Conservation (phyloP, 306 rosid genomes). For the Dryas alaskensis region DNA sequence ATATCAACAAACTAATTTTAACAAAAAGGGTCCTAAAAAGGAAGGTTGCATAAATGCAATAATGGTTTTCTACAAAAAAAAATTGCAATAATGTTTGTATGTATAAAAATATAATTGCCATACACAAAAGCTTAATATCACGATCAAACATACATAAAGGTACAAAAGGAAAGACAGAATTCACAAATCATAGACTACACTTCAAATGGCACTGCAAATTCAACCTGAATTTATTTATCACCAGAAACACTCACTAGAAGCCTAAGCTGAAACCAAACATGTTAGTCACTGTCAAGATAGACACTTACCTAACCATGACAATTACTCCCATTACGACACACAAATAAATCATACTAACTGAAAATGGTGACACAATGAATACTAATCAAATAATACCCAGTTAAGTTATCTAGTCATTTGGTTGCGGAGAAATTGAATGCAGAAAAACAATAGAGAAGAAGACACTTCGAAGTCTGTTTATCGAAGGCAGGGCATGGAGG, state of each 20-base stretch:
- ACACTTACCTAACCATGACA: not conserved
- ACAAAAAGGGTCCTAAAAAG: not conserved
- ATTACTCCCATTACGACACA: not conserved
- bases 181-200: not conserved
- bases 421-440: conserved; percentile 6
- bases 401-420: not conserved
- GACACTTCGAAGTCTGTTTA: too few relatives aligned
- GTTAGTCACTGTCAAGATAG: conserved; percentile 17
- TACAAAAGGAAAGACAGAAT: conserved; percentile 22
- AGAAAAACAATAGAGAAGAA: not conserved
- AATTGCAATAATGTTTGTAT: too few relatives aligned
- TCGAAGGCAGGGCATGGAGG: not conserved
- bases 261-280: conserved; percentile 10
- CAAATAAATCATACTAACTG: not conserved
- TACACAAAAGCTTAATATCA: not conserved
- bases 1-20: not conserved
- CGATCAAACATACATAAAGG: conserved; percentile 4
- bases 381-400: not conserved
- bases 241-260: not conserved
- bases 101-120: not conserved
- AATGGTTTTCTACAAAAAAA: too few relatives aligned
- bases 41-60: not conserved
- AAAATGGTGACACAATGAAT: not conserved
- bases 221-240: conserved; percentile 12
- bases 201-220: conserved; percentile 7